Evolutionary conservation across 768 basidiomycete species (phyloP), one percentile per base, ranked within the genome.

Genomic region (Gymnopilus dilepis): DNA sequence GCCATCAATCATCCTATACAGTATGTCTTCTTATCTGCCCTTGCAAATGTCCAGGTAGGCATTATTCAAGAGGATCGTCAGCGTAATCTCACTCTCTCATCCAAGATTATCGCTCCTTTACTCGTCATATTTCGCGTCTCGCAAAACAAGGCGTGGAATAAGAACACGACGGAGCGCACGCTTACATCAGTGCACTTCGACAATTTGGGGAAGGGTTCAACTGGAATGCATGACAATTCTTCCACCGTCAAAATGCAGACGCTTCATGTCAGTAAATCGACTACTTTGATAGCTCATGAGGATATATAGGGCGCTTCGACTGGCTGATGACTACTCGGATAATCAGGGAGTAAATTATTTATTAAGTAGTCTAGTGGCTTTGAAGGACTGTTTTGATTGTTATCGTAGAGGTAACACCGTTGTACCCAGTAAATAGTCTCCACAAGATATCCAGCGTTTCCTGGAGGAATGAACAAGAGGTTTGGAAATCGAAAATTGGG

Each of bases 101-200:
- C 6, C 1, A 15, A 63, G 62, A 63, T 59, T 13, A 63, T 63
- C 30, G 62, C 62, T 3, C 43, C 62, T 19, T 26, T 63, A 6
- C 58, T 63, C 21, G 56, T 63, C 41, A 59, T 63, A 31, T 63
- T 59, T 52, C 62, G 62, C 13, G 62, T 63, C 11, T 63, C 62
- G 1, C 53, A 59, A 34, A 50, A 50, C 17, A 63, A 56, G 31
- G 62, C 58, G 11, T 63, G 62, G 62, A 48, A 28, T 19, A 28
- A 28, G 15, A 33, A 21, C 17, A 59, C 53, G n/a, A 63, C 47
- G 13, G 54, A 63, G 7, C 37, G 53, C 4, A 59, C 47, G 12
- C 45, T 63, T 2, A 59, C 62, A 7, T 41, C 22, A 12, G 31
- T 51, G 11, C 8, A 33, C 45, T 59, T 56, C 34, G 13, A 24